Evolutionary conservation across 2,329 filamentous ascomycete genomes (phyloP).

Genomic region (Monosporascus sp.): DNA sequence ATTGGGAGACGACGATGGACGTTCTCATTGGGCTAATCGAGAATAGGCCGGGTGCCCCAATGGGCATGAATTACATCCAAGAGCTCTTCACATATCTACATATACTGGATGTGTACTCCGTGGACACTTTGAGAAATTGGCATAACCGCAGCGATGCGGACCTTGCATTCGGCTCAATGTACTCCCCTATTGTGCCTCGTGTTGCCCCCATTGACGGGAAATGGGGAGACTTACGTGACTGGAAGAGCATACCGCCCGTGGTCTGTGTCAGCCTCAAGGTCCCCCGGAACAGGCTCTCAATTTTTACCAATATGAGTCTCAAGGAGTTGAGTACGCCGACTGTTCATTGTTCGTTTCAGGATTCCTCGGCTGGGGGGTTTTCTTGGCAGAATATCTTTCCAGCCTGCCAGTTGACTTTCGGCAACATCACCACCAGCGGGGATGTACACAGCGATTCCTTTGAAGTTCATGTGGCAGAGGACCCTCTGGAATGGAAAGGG

Average conservation of each 20-base stretch:
- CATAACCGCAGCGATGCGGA: constrained; percentile 14
- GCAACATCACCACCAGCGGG: constrained; percentile 24
- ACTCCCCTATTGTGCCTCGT: constrained; percentile 21
- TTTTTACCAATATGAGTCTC: background rate
- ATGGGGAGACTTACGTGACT: constrained; percentile 8
- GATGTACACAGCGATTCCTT: constrained; percentile 23
- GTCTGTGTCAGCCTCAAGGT: constrained; percentile 15
- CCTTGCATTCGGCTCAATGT: too few species aligned
- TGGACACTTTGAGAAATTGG: background rate
- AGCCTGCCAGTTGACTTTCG: constrained; percentile 38
- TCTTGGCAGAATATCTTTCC: constrained; percentile 20
- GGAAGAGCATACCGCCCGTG: constrained; percentile 8
- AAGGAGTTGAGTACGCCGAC: constrained; percentile 2
- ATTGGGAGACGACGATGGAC: constrained; percentile 27
- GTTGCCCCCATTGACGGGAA: constrained; percentile 19
- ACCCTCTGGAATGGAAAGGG: constrained; percentile 32
- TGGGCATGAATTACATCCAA: constrained; percentile 26
- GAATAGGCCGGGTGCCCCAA: constrained; percentile 14
- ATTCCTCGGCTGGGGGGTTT: background rate
- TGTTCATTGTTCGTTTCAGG: constrained; percentile 5
- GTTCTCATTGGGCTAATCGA: constrained; percentile 27
- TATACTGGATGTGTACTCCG: constrained; percentile 26
- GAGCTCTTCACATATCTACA: constrained; percentile 32
- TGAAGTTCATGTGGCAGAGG: constrained; percentile 27
- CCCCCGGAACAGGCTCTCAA: constrained; percentile 7